Base-by-base conservation (phyloP, 169 alveolate genomes). In the Plasmodium blacklocki region DNA sequence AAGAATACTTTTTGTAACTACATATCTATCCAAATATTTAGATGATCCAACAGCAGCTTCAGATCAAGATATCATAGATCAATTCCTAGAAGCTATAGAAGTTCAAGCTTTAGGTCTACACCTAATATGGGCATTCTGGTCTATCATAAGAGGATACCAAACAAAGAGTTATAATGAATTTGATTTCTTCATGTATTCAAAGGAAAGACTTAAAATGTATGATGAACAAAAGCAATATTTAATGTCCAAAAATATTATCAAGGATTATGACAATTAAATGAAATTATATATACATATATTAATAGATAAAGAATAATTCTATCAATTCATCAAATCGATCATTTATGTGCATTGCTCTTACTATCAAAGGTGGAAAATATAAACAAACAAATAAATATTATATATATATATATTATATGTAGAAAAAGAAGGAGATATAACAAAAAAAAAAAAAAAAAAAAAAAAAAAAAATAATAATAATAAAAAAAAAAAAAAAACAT, bases 101-200 rank as follows among this genome's bases (percentile, higher is more conserved):
- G 74, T 93, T 15, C 93, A 89, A 52, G 88, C 97, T 11, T 54
- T 94, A 63, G 94, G 95, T 14, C 85, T 93, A 9, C 94, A 90
- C 54, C 67, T 94, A 43, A 71, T 93, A 52, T 94, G 97, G 97
- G 95, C 94, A 50, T 85, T 92, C 15, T 94, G 97, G 97, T 92
- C 96, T 18, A 62, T 88, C 32, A 76, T 88, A 50, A 68, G 89
- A 59, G 76, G 89, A 19, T 88, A 73, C 47, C 90, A 76, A 71
- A 63, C 70, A n/a, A 89, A 74, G 21, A 52, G 91, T 32, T 86
- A 74, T 60, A 92, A 73, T 43, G 88, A 76, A 59, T 92, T 92
- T 78, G 95, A 92, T 72, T 93, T 91, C 73, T 56, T 92, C 50
- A 50, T 88, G 59, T 88, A 88, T 58, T 89, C 90, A 32, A 15